Base-by-base conservation (phyloP, 2,329 filamentous ascomycete species). In the Lojkania enalia region DNA sequence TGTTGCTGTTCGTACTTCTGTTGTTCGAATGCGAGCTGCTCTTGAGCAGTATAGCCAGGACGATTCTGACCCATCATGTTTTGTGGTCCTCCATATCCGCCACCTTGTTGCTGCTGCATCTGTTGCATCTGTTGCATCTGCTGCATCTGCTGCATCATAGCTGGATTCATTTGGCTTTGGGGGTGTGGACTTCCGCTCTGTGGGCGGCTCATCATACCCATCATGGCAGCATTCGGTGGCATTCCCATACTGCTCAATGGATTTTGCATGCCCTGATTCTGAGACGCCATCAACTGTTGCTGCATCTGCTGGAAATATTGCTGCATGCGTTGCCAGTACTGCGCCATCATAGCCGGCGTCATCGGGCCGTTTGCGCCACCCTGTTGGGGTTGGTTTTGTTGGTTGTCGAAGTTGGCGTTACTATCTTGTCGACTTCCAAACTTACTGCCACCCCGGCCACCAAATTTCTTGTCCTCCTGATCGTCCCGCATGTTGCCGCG, bases 291-390 rank as follows among this genome's bases (percentile, higher is more conserved):
- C 81, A 95, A 89, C 66, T 94, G 87, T 62, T 92, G 88, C 71
- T 95, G 90, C 89, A 96, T 94, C 81, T 96, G 85, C 45, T 86
- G 79, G 71, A 96, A 95, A 72, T 95, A 96, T 68, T 96, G 89
- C 71, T 99, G 94, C 92, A 99, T 97, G 36, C 91, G 84, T 70
- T 96, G 90, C 84, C 94, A 95, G 74, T 97, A 96, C 69, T 96
- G 91, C 2, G 94, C 94, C 90, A 97, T 96, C 77, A 95, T 86
- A 63, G 96, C 90, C 0, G 92, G 92, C 15, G 88, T 95, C 88
- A 97, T 95, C 51, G 87, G 86, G 20, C 49, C 60, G 37, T 57
- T 63, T 44, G 66, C 70, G 13, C 47, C 52, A 23, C 55, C 61
- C 49, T 67, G 66, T 44, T 74, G 74, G 38, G 70, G 71, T 47